Conservation (phyloP, 2,329 filamentous ascomycete species). For the Alternaria sp. region DNA sequence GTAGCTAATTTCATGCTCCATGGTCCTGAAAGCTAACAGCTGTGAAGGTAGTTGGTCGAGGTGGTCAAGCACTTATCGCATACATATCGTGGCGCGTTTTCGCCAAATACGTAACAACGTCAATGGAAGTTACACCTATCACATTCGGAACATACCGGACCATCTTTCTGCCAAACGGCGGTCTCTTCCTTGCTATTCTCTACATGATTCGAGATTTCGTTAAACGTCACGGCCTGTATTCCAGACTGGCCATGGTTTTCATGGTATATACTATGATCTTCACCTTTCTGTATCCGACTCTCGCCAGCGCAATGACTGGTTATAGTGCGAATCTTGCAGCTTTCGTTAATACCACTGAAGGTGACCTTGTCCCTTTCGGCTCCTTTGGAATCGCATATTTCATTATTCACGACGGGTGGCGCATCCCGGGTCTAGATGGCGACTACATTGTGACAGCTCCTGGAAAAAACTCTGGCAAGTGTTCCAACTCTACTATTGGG, state of each 20-base stretch:
- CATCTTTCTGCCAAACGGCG: slow-evolving; percentile 19
- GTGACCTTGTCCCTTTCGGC: slow-evolving; percentile 12
- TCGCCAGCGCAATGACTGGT: slow-evolving; percentile 29
- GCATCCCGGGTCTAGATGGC: not conserved
- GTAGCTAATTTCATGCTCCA: no score
- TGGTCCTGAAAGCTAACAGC: no score
- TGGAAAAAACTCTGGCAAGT: not conserved
- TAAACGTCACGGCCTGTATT: slow-evolving; percentile 15
- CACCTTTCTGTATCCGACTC: slow-evolving; percentile 22
- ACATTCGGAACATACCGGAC: slow-evolving; percentile 26
- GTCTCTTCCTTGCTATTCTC: not conserved
- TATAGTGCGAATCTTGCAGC: slow-evolving; percentile 18
- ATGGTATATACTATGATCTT: slow-evolving; percentile 25
- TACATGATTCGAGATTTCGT: slow-evolving; percentile 12
- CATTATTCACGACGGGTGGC: slow-evolving; percentile 23
- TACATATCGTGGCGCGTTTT: slow-evolving; percentile 25
- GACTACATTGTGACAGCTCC: slow-evolving; percentile 5
- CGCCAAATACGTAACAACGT: slow-evolving; percentile 23
- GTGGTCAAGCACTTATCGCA: slow-evolving; percentile 27
- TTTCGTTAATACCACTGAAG: slow-evolving; percentile 9
- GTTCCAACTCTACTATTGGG: no score
- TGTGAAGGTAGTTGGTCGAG: slow-evolving; percentile 24
- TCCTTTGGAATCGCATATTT: slow-evolving; percentile 11
- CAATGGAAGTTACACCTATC: slow-evolving; percentile 25
- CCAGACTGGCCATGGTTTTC: slow-evolving; percentile 25